Evolutionary conservation across 495 filamentous ascomycete genomes (phyloP).

Genomic region (Aspergillus taichungensis): DNA sequence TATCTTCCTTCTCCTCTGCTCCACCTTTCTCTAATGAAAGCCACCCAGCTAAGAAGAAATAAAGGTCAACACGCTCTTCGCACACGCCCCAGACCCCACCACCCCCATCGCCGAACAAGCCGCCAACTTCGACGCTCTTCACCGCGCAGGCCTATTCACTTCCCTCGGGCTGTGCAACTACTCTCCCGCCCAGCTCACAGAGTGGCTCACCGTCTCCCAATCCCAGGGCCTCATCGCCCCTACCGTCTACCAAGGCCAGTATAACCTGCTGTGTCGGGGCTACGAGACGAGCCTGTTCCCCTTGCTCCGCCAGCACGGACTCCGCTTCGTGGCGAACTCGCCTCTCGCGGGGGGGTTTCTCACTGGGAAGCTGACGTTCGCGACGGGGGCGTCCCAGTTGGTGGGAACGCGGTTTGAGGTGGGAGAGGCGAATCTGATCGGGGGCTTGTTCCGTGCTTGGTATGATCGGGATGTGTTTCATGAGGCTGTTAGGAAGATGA

Average conservation of each 20-base stretch:
- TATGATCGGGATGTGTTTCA: constrained; percentile 18
- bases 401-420: constrained; percentile 20
- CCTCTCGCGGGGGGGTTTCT: constrained; percentile 44
- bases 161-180: constrained; percentile 12
- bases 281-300: constrained; percentile 42
- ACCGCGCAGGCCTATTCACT: constrained; percentile 4
- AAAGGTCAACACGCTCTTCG: constrained; percentile 9
- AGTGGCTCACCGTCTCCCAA: constrained; percentile 2
- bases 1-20: not conserved
- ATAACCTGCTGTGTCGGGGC: constrained; percentile 31
- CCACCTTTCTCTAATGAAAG: not conserved
- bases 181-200: constrained; percentile 1
- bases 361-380: constrained; percentile 27
- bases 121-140: constrained; percentile 8
- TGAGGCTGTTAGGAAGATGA: constrained; percentile 11
- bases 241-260: constrained; percentile 18
- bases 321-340: constrained; percentile 35
- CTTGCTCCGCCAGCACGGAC: constrained; percentile 40
- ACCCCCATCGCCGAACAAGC: constrained; percentile 10
- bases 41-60: no score
- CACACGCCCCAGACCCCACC: constrained; percentile 9
- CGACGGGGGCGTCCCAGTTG: constrained; percentile 4
- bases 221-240: constrained; percentile 5
- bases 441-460: constrained; percentile 9
- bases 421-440: constrained; percentile 14